Evolutionary conservation across 345 rosid species (phyloP).

Genomic region (Lepidium didymum): DNA sequence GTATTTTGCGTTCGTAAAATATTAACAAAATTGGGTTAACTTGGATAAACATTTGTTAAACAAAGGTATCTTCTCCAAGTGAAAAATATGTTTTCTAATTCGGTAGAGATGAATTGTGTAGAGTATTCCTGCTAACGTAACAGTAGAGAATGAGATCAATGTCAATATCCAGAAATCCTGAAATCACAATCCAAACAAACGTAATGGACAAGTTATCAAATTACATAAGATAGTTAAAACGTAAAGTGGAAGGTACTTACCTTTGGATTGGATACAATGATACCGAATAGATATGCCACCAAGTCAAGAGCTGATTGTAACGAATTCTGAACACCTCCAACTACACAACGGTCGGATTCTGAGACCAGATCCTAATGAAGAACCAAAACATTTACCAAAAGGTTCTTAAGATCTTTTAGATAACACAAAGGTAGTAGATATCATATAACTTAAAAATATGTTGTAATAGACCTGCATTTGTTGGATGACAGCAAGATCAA

Average conservation of each 20-base stretch:
- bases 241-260: slow-evolving; percentile 18
- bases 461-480: slow-evolving; percentile 67
- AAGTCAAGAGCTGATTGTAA: slow-evolving; percentile 68
- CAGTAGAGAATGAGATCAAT: slow-evolving; percentile 44
- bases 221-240: too few relatives aligned
- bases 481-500: slow-evolving; percentile 75
- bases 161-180: slow-evolving; percentile 90
- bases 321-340: slow-evolving; percentile 93
- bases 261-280: slow-evolving; percentile 68
- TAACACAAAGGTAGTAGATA: not conserved
- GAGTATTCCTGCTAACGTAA: slow-evolving; percentile 50
- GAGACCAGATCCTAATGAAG: slow-evolving; percentile 58
- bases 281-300: slow-evolving; percentile 62
- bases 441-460: not conserved
- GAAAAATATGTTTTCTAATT: slow-evolving; percentile 62
- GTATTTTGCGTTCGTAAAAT: too few relatives aligned
- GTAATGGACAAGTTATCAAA: not conserved
- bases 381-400: slow-evolving; percentile 5
- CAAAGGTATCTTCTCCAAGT: slow-evolving; percentile 44
- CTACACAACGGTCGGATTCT: slow-evolving; percentile 73
- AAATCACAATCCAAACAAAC: not conserved
- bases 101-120: slow-evolving; percentile 46
- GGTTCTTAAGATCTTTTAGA: not conserved
- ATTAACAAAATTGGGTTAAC: not conserved
- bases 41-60: slow-evolving; percentile 13